A percentile compares a stretch with the other conserved stretches of the same genome.
Conservation (phyloP, 2,329 filamentous ascomycete genomes). For the Penicillium crustosum region DNA sequence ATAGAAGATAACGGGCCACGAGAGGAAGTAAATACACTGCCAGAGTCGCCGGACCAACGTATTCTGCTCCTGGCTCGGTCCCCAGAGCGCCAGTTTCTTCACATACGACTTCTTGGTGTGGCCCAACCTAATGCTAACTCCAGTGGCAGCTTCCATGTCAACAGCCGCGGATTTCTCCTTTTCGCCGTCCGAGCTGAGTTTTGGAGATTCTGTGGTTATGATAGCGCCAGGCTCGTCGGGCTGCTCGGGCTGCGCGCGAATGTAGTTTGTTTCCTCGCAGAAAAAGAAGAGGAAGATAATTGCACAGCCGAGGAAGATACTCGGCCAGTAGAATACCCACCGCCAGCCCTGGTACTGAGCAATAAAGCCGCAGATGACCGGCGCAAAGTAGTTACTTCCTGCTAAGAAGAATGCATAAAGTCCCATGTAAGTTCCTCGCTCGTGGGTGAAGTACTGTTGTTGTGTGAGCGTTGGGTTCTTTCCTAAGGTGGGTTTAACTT, state of each 20-base stretch:
- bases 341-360: slow-evolving; percentile 48
- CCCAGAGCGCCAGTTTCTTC: slow-evolving; percentile 35
- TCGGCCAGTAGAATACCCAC: slow-evolving; percentile 54
- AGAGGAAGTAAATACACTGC: slow-evolving; percentile 37
- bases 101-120: slow-evolving; percentile 35
- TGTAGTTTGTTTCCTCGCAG: slow-evolving; percentile 58
- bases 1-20: slow-evolving; percentile 44
- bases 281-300: slow-evolving; percentile 54
- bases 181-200: slow-evolving; percentile 15
- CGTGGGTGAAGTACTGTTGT: slow-evolving; percentile 43
- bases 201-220: slow-evolving; percentile 3
- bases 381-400: slow-evolving; percentile 46
- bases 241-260: slow-evolving; percentile 26
- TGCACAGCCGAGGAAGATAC: slow-evolving; percentile 49
- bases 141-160: slow-evolving; percentile 13
- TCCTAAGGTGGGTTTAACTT: slow-evolving; percentile 10
- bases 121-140: slow-evolving; percentile 14
- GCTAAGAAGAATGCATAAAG: slow-evolving; percentile 43
- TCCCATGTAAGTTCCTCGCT: slow-evolving; percentile 44
- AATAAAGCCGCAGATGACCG: slow-evolving; percentile 51
- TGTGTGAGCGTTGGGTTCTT: background rate
- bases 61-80: slow-evolving; percentile 29
- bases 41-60: slow-evolving; percentile 36
- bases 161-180: slow-evolving; percentile 18
- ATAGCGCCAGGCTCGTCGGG: slow-evolving; percentile 8